phyloP scores from a whole-genome alignment of 2,329 filamentous ascomycete genomes.

The Cytospora mali region DNA sequence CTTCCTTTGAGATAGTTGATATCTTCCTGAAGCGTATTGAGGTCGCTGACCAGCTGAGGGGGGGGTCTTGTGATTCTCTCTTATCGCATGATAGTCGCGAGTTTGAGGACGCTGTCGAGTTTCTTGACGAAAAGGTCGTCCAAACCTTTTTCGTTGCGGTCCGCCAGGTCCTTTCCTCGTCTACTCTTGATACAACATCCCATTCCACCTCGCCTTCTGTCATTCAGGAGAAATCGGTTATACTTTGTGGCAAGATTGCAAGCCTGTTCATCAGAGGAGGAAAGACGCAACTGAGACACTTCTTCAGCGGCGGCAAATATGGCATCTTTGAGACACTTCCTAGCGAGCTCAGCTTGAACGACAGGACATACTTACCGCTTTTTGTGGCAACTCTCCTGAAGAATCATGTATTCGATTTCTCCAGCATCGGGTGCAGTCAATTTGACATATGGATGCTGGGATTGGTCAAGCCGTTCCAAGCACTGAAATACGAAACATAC shows the following conservation, averaged over 20 bases:
- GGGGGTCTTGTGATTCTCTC: slow-evolving; percentile 40
- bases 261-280: slow-evolving; percentile 49
- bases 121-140: slow-evolving; percentile 25
- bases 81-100: slow-evolving; percentile 37
- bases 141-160: slow-evolving; percentile 20
- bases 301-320: slow-evolving; percentile 52
- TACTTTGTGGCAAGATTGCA: slow-evolving; percentile 50
- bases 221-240: slow-evolving; percentile 44
- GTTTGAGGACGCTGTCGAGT: slow-evolving; percentile 50
- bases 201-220: background rate
- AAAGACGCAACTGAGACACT: slow-evolving; percentile 44
- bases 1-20: slow-evolving; percentile 50
- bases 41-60: slow-evolving; percentile 40
- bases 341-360: slow-evolving; percentile 42
- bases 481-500: slow-evolving; percentile 51
- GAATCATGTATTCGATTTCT: slow-evolving; percentile 49
- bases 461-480: slow-evolving; percentile 52
- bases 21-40: slow-evolving; percentile 51
- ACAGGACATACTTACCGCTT: slow-evolving; percentile 51
- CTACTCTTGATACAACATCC: background rate
- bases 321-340: slow-evolving; percentile 51
- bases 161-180: slow-evolving; percentile 13
- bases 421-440: slow-evolving; percentile 48
- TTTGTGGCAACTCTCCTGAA: slow-evolving; percentile 56
- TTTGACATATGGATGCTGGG: slow-evolving; percentile 56